Evolutionary conservation across 2,329 filamentous ascomycete species (phyloP).

Genomic region (Scedosporium apiospermum): DNA sequence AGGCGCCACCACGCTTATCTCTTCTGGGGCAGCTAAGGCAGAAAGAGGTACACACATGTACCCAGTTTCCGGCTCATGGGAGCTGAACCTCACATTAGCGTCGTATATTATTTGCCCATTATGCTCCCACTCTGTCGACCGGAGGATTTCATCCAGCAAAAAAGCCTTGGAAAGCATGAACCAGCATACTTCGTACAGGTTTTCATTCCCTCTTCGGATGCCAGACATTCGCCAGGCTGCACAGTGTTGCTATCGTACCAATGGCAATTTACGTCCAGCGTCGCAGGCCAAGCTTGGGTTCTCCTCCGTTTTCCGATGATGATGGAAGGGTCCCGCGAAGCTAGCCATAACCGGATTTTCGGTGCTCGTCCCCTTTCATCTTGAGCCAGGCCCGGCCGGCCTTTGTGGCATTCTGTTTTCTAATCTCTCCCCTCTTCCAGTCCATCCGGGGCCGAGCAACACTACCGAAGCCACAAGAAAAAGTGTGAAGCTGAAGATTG

Average conservation of each 20-base stretch:
- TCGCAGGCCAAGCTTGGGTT: background rate
- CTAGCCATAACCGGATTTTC: background rate
- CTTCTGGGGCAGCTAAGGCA: background rate
- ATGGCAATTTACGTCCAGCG: background rate
- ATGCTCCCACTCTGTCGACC: background rate
- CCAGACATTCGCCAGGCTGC: background rate
- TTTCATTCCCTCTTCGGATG: background rate
- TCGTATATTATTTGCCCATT: background rate
- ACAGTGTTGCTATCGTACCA: too few species aligned
- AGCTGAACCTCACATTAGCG: background rate
- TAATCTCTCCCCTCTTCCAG: background rate
- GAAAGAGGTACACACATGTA: background rate
- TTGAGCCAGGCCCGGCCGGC: background rate
- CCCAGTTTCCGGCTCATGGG: background rate
- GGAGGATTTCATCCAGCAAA: background rate
- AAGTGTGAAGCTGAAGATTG: background rate
- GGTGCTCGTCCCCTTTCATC: background rate
- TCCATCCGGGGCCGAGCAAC: background rate
- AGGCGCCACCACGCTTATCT: background rate
- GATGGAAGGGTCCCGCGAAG: background rate
- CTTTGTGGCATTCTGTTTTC: background rate
- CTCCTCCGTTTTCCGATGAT: too few species aligned
- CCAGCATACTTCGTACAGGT: background rate
- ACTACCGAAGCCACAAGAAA: background rate
- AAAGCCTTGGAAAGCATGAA: background rate